These are phyloP conservation scores for Quercus berberidifolia DNA, from an alignment of 306 rosid species.

Conservation along the genomic window DNA sequence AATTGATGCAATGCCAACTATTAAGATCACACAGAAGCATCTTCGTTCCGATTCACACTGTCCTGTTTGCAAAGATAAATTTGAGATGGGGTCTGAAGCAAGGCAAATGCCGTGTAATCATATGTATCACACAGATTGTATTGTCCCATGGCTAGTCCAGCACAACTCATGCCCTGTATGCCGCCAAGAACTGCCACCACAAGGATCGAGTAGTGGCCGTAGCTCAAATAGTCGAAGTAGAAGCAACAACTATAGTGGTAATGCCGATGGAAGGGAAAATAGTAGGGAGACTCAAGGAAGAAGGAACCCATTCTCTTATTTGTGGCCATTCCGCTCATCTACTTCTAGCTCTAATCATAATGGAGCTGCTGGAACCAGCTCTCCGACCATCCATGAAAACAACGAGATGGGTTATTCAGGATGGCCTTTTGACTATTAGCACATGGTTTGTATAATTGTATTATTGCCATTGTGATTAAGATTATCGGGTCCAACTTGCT, in stretches of 20 bases:
- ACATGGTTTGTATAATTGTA: background rate
- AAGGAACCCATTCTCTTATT: slow-evolving; percentile 43
- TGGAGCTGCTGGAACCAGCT: slow-evolving; percentile 47
- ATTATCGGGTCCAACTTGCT: background rate
- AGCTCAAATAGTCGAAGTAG: slow-evolving; percentile 35
- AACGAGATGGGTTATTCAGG: slow-evolving; percentile 45
- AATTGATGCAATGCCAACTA: slow-evolving; percentile 66
- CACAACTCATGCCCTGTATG: slow-evolving; percentile 82
- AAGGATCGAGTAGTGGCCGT: slow-evolving; percentile 29
- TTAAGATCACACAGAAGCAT: slow-evolving; percentile 54
- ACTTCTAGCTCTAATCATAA: slow-evolving; percentile 35
- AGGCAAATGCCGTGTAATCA: slow-evolving; percentile 78
- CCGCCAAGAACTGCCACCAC: slow-evolving; percentile 63
- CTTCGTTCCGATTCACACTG: slow-evolving; percentile 70
- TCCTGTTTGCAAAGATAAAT: slow-evolving; percentile 65
- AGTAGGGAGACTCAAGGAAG: slow-evolving; percentile 50
- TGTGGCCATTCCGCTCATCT: slow-evolving; percentile 73
- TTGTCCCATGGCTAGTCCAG: slow-evolving; percentile 71
- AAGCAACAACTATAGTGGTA: slow-evolving; percentile 21
- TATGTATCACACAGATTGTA: slow-evolving; percentile 64
- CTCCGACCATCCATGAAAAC: slow-evolving; percentile 33
- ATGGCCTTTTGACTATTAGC: slow-evolving; percentile 51
- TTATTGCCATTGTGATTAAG: slow-evolving; percentile 7
- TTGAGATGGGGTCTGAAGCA: slow-evolving; percentile 65
- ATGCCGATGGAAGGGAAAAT: slow-evolving; percentile 32